Conservation (phyloP, 345 rosid species). For the Angophora floribunda region DNA sequence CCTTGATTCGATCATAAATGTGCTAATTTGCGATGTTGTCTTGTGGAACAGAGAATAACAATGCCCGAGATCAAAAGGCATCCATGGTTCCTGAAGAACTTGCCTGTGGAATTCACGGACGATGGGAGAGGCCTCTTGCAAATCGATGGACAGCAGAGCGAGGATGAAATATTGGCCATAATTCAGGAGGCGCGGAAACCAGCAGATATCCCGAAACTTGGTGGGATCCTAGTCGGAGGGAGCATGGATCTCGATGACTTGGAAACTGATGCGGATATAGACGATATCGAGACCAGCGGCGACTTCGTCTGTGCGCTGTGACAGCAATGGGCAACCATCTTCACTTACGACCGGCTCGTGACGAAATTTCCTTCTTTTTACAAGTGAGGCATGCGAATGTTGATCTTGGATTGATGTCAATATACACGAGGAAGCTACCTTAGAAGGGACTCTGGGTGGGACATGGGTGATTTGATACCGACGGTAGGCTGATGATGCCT, state of each 20-base stretch:
- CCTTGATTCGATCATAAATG: neutral
- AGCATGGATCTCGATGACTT: constrained; percentile 70
- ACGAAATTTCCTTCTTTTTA: neutral
- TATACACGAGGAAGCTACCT: neutral
- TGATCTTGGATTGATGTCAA: neutral
- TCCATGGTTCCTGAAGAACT: constrained; percentile 54
- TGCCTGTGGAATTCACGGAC: constrained; percentile 33
- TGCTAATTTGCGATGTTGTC: neutral
- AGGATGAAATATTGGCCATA: constrained; percentile 51
- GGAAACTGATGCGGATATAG: constrained; percentile 52
- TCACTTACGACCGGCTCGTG: neutral
- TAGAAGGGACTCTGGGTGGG: neutral
- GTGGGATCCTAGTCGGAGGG: constrained; percentile 38
- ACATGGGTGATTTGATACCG: neutral
- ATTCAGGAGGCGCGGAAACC: constrained; percentile 68
- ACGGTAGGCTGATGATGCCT: neutral
- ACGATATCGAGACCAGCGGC: constrained; percentile 52
- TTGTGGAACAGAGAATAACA: constrained; percentile 41
- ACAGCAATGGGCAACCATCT: neutral
- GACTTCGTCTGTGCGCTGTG: constrained; percentile 81
- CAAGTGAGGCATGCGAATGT: neutral
- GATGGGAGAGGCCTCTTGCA: constrained; percentile 17
- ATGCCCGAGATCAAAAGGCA: constrained; percentile 58
- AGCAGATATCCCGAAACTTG: constrained; percentile 22
- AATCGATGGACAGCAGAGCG: constrained; percentile 33